Evolutionary conservation across 345 rosid genomes (phyloP), one percentile per base, ranked within the genome.

Genomic region (Camelina neglecta): DNA sequence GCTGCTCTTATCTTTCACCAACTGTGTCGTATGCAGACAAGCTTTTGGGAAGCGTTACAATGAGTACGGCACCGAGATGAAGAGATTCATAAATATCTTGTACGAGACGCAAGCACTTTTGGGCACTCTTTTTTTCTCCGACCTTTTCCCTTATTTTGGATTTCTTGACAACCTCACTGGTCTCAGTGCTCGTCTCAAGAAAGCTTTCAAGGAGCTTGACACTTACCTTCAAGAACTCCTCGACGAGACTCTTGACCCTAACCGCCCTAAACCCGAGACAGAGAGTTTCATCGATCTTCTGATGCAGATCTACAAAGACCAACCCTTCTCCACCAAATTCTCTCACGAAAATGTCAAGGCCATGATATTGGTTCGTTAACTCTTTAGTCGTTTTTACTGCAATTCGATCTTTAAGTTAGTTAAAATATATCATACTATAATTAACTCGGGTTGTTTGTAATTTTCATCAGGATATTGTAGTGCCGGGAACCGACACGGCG

Each of bases 121-220:
- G 41, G 79, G 75, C 1, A 58, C 67, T 58, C 74, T 79, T 60
- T 84, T 79, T 38, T 66, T 78, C 51, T 79, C 86, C 1, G 84
- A 84, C 41, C 73, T 81, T 60, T 76, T 84, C 47, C 85, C 87
- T 33, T 62, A 65, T 33, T 47, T 84, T 15, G 73, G 83, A 15
- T 84, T 72, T 18, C 54, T 81, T 66, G 86, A 84, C 63, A 79
- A 60, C 26, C 6, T 84, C 13, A 79, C 72, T 13, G 85, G 86
- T 24, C 63, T 79, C 1, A 65, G 20, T 33, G 23, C 65, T 5
- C 75, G 84, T 38, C 56, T 81, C 20, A 79, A 80, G 41, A 79
- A 11, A 69, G 75, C 65, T 31, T 76, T 76, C 68, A 72, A 69
- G 51, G 79, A 72, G 56, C 70, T 68, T 1, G 83, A 83, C 67